Evolutionary conservation across 2,329 filamentous ascomycete genomes (phyloP), one percentile per base, ranked within the genome.

Genomic region (Sporothrix brunneoviolacea): DNA sequence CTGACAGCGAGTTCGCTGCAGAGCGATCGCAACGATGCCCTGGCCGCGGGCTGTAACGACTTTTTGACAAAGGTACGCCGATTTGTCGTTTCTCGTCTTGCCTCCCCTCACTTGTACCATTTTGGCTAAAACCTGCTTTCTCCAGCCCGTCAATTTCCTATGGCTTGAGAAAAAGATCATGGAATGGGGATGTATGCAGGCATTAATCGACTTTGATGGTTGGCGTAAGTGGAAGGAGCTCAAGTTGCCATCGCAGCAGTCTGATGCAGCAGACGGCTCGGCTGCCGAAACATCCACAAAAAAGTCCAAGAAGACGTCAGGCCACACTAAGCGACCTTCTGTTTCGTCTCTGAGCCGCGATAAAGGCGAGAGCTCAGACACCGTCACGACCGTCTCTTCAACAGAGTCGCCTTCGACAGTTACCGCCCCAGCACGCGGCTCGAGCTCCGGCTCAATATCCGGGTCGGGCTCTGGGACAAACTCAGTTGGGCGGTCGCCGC

Each of bases 141-240:
- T 24, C 27, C 63, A 95, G 88, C 93, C 93, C 18, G 91, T 98
- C 59, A 95, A 95, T 65, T 96, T 96, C 64, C 86, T 94, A 53
- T 98, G 91, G 91, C 80, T 98, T 22, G 89, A 96, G 66, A 83
- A 91, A 52, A 98, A 98, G 68, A 91, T 97, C 59, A 96, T 94
- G 70, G 93, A 98, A 74, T 98, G 93, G 93, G 93, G 93, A 51
- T 97, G 93, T 72, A 98, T 98, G 93, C 93, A 97, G 72, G 93
- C 93, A 9, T 77, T 98, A 21, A 97, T 98, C 62, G 93, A 98
- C 71, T 97, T 93, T 65, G 91, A 97, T 65, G 93, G 93, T 55
- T 98, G 93, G 93, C 82, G 91, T 50, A 89, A 89, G 67, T 98
- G 93, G 93, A 95, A 95, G 66, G 88, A 93, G 61, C 91, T 88